Base-by-base conservation (phyloP, 345 rosid genomes). In the Firmiana major region DNA sequence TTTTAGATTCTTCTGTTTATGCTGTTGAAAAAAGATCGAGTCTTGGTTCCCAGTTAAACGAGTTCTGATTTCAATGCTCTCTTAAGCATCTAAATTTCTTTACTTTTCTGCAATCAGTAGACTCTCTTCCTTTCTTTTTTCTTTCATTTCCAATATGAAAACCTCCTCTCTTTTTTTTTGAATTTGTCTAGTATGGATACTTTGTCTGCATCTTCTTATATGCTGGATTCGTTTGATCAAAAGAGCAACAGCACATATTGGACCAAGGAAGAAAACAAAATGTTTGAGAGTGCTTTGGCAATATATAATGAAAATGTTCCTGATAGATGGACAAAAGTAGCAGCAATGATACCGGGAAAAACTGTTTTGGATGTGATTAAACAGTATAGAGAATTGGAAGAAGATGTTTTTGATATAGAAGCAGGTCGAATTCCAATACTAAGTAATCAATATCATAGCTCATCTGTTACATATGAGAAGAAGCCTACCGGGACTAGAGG, bases 401-500 rank as follows among this genome's bases (percentile, higher is more conserved):
- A 87, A 26, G 96, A 91, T 66, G 85, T 89, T 28, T 71, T 74
- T 16, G 84, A 89, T 48, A 91, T 91, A 12, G 93, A 91, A 81
- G 90, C 96, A n/a, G 96, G 93, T 3, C 81, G 79, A 59, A 77
- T 89, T 22, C 93, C 93, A 6, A 82, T 90, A 59, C 98, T 97
- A 0, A 91, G 94, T 36, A 92, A 92, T 76, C n/a, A n/a, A n/a
- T n/a, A n/a, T n/a, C 81, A 74, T 53, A 42, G 80, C 49, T 83
- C 93, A 7, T 78, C 92, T 64, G 84, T 92, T 77, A 62, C 82
- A 12, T 81, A 49, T 58, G 82, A 97, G 55, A 93, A 92, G 82
- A 86, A 86, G 72, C 49, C 92, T 75, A 70, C 49, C 13, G 86
- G 83, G 49, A 70, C 78, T 13, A 87, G 83, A 78, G 82, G 75